A percentile compares a stretch with the other conserved stretches of the same genome.
These are phyloP conservation scores for Chlorella sorokiniana DNA, from an alignment of 139 green algal genomes.

Conservation along the genomic window DNA sequence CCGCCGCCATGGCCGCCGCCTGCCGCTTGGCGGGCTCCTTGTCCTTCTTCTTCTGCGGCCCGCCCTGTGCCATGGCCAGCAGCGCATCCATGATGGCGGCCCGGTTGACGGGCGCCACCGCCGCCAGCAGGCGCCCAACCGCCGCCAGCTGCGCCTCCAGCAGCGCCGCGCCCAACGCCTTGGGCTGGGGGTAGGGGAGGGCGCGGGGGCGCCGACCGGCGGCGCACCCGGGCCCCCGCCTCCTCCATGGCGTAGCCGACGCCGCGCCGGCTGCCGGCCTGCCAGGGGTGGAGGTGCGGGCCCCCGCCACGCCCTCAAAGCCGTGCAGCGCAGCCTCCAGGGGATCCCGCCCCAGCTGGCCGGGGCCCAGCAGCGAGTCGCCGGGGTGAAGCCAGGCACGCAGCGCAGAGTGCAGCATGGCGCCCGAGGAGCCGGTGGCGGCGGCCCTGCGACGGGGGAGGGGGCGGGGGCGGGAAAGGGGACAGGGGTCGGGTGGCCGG, in stretches of 20 bases:
- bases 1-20: conserved; percentile 27
- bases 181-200: conserved; percentile 63
- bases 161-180: conserved; percentile 58
- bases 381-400: conserved; percentile 48
- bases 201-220: background rate
- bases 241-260: conserved; percentile 34
- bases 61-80: conserved; percentile 3
- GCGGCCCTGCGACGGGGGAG: background rate
- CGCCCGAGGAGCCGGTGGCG: background rate
- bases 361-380: conserved; percentile 74
- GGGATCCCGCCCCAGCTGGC: conserved; percentile 57
- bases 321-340: conserved; percentile 67
- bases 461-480: background rate
- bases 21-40: conserved; percentile 17
- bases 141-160: conserved; percentile 64
- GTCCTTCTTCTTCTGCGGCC: conserved; percentile 22
- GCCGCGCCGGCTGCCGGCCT: conserved; percentile 51
- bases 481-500: background rate
- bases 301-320: conserved; percentile 67
- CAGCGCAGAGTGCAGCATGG: conserved; percentile 28
- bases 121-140: conserved; percentile 62
- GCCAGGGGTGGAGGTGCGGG: conserved; percentile 64
- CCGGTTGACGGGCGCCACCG: conserved; percentile 50
- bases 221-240: background rate
- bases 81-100: conserved; percentile 44